Conservation (phyloP, 1,139 yeast species). For the Geotrichum australiense region DNA sequence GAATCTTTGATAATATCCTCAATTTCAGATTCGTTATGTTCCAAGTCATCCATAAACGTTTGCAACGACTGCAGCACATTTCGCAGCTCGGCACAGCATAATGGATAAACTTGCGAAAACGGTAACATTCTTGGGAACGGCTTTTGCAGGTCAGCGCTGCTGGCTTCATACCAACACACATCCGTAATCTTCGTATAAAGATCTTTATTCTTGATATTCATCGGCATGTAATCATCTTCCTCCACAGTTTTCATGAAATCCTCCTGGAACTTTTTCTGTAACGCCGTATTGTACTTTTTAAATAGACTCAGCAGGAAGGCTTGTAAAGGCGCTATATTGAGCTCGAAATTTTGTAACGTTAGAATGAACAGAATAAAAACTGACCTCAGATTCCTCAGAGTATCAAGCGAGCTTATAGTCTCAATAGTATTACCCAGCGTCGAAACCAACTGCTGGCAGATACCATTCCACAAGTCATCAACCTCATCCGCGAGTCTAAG, state of each 20-base stretch:
- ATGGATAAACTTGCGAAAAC: slow-evolving; percentile 81
- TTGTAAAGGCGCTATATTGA: slow-evolving; percentile 55
- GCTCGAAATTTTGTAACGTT: slow-evolving; percentile 66
- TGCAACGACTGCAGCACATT: slow-evolving; percentile 57
- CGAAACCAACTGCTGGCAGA: slow-evolving; percentile 35
- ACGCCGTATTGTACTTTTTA: slow-evolving; percentile 51
- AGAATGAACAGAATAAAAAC: slow-evolving; percentile 68
- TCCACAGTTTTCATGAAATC: slow-evolving; percentile 59
- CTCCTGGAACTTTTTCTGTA: slow-evolving; percentile 50
- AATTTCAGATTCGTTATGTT: slow-evolving; percentile 46
- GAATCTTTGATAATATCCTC: slow-evolving; percentile 42
- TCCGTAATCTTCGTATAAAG: slow-evolving; percentile 58
- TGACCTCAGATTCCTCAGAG: slow-evolving; percentile 45
- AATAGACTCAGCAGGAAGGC: slow-evolving; percentile 55
- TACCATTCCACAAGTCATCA: slow-evolving; percentile 73
- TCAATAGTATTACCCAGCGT: slow-evolving; percentile 27
- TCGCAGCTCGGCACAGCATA: slow-evolving; percentile 70
- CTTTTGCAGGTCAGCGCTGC: slow-evolving; percentile 34
- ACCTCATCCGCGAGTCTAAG: slow-evolving; percentile 41
- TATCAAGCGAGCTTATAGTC: slow-evolving; percentile 31
- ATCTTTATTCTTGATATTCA: slow-evolving; percentile 53
- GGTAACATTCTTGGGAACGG: slow-evolving; percentile 72
- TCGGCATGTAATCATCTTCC: slow-evolving; percentile 86
- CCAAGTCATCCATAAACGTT: slow-evolving; percentile 53
- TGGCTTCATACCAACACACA: slow-evolving; percentile 60